Percentiles rank a stretch among this genome's conserved stretches.
phyloP scores from a whole-genome alignment of 495 filamentous ascomycete species.

The Neurospora sp. region DNA sequence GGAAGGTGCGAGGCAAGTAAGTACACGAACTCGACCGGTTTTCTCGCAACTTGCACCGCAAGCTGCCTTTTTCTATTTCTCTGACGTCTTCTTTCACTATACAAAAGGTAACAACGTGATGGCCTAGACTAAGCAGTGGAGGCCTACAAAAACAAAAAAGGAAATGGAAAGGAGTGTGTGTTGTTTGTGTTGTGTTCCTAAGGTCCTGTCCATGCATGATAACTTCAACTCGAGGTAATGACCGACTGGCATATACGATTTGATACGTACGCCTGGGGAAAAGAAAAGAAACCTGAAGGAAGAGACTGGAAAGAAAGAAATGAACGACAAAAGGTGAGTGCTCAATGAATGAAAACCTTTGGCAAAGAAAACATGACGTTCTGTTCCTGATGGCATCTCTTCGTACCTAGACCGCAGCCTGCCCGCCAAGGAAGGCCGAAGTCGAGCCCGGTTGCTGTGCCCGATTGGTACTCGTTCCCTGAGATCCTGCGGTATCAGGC shows the following conservation, averaged over 20 bases:
- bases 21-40: not conserved
- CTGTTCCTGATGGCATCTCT: not conserved
- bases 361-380: not conserved
- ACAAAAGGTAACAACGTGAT: not conserved
- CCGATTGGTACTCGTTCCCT: not conserved
- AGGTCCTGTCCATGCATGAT: not conserved
- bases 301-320: not conserved
- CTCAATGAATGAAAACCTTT: too few relatives aligned
- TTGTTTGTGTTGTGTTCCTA: not conserved
- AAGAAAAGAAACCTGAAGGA: not conserved
- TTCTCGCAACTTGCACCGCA: not conserved
- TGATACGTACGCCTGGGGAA: not conserved
- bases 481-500: not conserved
- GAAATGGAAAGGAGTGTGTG: not conserved
- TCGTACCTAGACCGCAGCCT: not conserved
- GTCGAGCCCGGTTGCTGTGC: not conserved
- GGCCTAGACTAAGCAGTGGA: not conserved
- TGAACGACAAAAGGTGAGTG: too few relatives aligned
- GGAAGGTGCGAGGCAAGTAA: not conserved
- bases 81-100: not conserved
- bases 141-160: not conserved
- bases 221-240: not conserved
- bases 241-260: not conserved
- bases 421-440: not conserved
- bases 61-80: too few relatives aligned